Percentiles rank a stretch among this genome's conserved stretches.
Conservation (phyloP, 305 asterid species). For the Fraxinus angustifolia region DNA sequence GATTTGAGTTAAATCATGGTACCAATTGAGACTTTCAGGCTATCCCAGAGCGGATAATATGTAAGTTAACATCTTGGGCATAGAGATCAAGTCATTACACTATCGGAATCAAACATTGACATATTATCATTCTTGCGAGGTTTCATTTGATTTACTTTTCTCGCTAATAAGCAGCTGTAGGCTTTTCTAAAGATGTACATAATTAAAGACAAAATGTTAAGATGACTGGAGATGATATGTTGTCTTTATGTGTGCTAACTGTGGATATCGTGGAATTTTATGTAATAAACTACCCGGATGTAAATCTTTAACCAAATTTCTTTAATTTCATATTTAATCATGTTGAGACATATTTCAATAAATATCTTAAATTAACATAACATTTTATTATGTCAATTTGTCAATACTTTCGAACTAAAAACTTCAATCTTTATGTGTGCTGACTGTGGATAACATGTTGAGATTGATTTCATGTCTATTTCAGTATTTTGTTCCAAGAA, state of each 20-base stretch:
- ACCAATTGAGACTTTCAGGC: not conserved
- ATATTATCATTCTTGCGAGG: not conserved
- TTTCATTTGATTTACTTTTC: not conserved
- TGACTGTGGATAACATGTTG: not conserved
- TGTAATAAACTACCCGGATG: not conserved
- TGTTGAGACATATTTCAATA: not conserved
- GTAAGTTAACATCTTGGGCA: not conserved
- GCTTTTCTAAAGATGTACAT: not conserved
- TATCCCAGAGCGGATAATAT: not conserved
- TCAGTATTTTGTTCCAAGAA: not conserved
- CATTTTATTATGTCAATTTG: not conserved
- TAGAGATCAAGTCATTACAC: not conserved
- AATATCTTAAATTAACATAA: not conserved
- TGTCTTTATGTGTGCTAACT: not conserved
- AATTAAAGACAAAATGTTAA: not conserved
- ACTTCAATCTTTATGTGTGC: not conserved
- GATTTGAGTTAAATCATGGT: not conserved
- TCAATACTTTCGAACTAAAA: not conserved
- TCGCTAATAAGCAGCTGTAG: not conserved
- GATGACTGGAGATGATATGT: not conserved
- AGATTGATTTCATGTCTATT: not conserved
- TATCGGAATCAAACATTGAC: not conserved
- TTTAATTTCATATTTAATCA: not conserved
- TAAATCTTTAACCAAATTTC: not conserved
- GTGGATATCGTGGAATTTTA: not conserved